Percentiles rank a stretch among this genome's conserved stretches.
These are phyloP conservation scores for Colletotrichum costaricense DNA, from an alignment of 2,329 filamentous ascomycete species.

Conservation along the genomic window DNA sequence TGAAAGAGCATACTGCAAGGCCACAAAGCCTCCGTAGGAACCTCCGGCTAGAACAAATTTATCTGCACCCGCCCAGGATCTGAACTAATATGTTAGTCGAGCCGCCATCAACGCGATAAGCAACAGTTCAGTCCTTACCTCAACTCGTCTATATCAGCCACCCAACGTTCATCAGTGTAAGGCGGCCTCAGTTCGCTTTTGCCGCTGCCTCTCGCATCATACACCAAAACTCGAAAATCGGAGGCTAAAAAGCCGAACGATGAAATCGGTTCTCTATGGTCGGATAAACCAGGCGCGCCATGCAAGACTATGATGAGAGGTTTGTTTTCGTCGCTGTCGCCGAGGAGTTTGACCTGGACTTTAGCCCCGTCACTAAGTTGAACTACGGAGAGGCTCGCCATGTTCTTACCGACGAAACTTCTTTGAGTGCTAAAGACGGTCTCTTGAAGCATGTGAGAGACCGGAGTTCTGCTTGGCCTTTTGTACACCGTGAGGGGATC, in stretches of 20 bases:
- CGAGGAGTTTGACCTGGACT: constrained; percentile 37
- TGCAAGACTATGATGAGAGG: constrained; percentile 40
- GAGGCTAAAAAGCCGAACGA: constrained; percentile 38
- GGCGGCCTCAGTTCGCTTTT: constrained; percentile 39
- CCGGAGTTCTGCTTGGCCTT: not conserved
- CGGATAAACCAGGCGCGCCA: constrained; percentile 39
- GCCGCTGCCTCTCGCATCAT: constrained; percentile 41
- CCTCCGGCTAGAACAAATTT: constrained; percentile 39
- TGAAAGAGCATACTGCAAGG: constrained; percentile 39
- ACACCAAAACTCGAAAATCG: constrained; percentile 39
- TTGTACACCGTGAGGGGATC: not conserved
- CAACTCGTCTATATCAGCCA: constrained; percentile 41
- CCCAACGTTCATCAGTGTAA: constrained; percentile 40
- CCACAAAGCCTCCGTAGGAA: constrained; percentile 40
- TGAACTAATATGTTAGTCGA: not conserved
- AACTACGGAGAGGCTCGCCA: not conserved
- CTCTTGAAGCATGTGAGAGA: too few species aligned
- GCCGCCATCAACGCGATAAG: not conserved
- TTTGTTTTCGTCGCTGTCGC: constrained; percentile 32
- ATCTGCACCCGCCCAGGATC: constrained; percentile 37
- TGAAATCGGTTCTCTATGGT: constrained; percentile 36
- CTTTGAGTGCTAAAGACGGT: too few species aligned
- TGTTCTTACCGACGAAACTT: not conserved
- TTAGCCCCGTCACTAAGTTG: constrained; percentile 38
- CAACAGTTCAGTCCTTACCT: constrained; percentile 25